Conservation (phyloP, 768 basidiomycete species). For the Lentinula lateritia region DNA sequence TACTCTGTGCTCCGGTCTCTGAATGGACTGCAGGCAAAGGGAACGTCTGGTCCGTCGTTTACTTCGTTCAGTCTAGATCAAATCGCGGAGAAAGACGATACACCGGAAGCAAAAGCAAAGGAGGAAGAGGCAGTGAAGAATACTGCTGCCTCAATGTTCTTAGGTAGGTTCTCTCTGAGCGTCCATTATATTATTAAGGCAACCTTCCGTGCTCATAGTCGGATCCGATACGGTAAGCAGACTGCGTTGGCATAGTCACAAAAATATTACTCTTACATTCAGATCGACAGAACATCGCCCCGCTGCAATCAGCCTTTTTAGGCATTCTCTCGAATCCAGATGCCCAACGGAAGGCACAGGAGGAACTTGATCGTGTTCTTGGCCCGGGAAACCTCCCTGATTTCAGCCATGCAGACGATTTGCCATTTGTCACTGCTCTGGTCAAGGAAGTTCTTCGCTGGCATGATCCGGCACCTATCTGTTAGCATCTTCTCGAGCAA, state of each 20-base stretch:
- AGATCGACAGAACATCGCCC: slow-evolving; percentile 4
- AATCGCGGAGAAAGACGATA: slow-evolving; percentile 11
- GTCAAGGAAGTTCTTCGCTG: slow-evolving; percentile 11
- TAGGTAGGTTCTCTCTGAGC: slow-evolving; percentile 10
- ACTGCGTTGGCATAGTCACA: background rate
- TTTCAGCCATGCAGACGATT: slow-evolving; percentile 6
- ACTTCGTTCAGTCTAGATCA: slow-evolving; percentile 10
- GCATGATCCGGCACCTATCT: slow-evolving; percentile 5
- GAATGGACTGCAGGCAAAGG: slow-evolving; percentile 11
- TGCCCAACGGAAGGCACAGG: slow-evolving; percentile 6
- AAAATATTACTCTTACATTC: background rate
- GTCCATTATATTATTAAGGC: background rate
- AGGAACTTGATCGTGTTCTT: slow-evolving; percentile 8
- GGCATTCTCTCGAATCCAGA: slow-evolving; percentile 9
- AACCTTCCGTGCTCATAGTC: background rate
- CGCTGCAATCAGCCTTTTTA: slow-evolving; percentile 8
- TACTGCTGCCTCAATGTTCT: slow-evolving; percentile 20
- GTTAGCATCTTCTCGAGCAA: background rate
- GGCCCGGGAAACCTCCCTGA: slow-evolving; percentile 9
- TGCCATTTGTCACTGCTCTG: slow-evolving; percentile 15
- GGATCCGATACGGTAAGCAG: slow-evolving; percentile 6
- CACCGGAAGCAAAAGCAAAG: slow-evolving; percentile 7
- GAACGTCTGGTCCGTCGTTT: slow-evolving; percentile 17
- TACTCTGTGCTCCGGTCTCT: background rate
- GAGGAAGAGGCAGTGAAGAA: slow-evolving; percentile 16